Evolutionary conservation across 1,139 yeast genomes (phyloP), one percentile per base, ranked within the genome.

Genomic region (Suhomyces coccinellae): DNA sequence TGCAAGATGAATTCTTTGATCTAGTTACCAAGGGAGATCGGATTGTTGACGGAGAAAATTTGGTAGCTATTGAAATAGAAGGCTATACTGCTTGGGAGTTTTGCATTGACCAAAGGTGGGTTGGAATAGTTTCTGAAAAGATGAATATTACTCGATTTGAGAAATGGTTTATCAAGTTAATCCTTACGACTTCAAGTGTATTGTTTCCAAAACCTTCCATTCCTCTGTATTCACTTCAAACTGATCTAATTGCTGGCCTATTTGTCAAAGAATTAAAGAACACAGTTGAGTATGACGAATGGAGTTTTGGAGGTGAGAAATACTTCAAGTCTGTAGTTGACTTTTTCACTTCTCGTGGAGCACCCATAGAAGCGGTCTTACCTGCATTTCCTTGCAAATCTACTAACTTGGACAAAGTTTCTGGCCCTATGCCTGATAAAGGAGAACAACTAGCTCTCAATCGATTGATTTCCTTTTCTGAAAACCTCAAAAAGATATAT

Each of bases 311-410:
- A 5, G 84, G 85, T 3, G 64, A 68, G 37, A 63, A 56, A 0
- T 65, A 67, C 48, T 79, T 80, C 52, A 59, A 66, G 16, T 54
- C 65, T 30, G 69, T 66, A 41, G 71, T 76, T 24, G 66, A 66
- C 35, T 78, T 75, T 54, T 81, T 76, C 56, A 78, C 82, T 12
- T 66, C 73, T 36, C 68, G 80, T 52, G 64, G 69, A 47, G 52
- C 71, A 28, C 69, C 71, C 34, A 67, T 81, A 47, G 82, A 80
- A 58, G 80, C 82, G 9, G 82, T 80, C 8, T 63, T 81, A 43
- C 86, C 86, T 3, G 86, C 85, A 0, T 81, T 81, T 52, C 86
- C 86, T 3, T 80, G 85, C 55, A 81, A 80, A 55, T 79, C 85
- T 0, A 79, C 84, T 13, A 81, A 81, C 51, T 49, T 58, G 35